These are phyloP conservation scores for Cryptomeria japonica DNA, from an alignment of 75 land plant genomes.

Conservation along the genomic window DNA sequence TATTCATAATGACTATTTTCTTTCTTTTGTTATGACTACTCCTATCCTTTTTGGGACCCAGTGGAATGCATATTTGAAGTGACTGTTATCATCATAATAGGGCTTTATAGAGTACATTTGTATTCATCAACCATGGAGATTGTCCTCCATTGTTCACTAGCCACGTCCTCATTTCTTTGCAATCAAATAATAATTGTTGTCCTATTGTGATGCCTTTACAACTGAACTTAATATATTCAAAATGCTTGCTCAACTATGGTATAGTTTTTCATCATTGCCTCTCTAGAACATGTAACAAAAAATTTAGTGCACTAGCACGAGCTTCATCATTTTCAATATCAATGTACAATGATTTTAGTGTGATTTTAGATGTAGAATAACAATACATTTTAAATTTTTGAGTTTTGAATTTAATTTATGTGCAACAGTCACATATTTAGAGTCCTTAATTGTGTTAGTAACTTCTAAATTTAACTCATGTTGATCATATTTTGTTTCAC, in stretches of 20 bases:
- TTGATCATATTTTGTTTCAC: constrained; percentile 13
- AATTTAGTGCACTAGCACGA: constrained; percentile 74
- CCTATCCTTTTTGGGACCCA: too few species aligned
- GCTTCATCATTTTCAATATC: constrained; percentile 65
- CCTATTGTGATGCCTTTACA: too few species aligned
- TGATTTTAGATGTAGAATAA: constrained; percentile 74
- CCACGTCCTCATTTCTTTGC: too few species aligned
- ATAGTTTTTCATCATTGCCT: constrained; percentile 92
- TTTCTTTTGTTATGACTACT: too few species aligned
- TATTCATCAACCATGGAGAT: too few species aligned
- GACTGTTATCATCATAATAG: too few species aligned
- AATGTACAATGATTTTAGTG: constrained; percentile 57
- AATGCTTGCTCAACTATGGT: constrained; percentile 83
- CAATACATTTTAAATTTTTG: constrained; percentile 62
- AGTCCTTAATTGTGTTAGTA: background rate
- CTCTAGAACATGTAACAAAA: constrained; percentile 92
- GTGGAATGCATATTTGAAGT: too few species aligned
- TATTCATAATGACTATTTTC: too few species aligned
- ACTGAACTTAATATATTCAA: constrained; percentile 89
- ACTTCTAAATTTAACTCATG: background rate
- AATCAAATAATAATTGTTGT: too few species aligned
- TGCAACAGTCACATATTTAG: background rate
- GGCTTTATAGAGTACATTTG: too few species aligned
- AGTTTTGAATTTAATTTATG: constrained; percentile 9
- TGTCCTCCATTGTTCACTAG: too few species aligned